Evolutionary conservation across 352 stramenopile genomes (phyloP), one percentile per base, ranked within the genome.

Genomic region (Hyaloperonospora brassicae): DNA sequence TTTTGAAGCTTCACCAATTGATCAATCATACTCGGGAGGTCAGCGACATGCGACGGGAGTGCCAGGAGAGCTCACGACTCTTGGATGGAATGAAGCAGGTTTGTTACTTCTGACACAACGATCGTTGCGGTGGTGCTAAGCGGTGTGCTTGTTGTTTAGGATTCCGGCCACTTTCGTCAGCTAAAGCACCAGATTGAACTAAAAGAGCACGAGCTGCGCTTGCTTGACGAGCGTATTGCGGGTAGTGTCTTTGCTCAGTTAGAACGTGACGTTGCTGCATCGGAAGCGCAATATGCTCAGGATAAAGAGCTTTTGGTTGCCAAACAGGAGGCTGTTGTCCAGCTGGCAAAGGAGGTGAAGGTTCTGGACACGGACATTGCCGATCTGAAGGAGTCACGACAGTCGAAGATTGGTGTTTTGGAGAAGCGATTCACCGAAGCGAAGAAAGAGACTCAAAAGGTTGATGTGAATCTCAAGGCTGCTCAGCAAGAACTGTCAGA

Each of bases 141-240:
- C 43, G 47, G 17, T 57, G 8, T 50, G 41, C 47, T 23, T 31
- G 57, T 51, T 61, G 14, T 49, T 0, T 44, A 87, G 68, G 82
- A 94, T 64, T 73, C 75, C 13, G 71, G 80, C 13, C 67, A 80
- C 13, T 95, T 88, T 55, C 77, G 75, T 30, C 76, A 84, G 21
- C 50, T 92, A 21, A 84, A 73, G 25, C 76, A 91, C 43, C 76
- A 91, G 42, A 69, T 93, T 47, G 82, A 93, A 34, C 59, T 95
- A 22, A 95, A 95, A 53, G 70, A 89, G 44, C 84, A 95, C 49
- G 81, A 95, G 27, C 57, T 90, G 47, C 60, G 61, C 27, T 61
- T 95, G 55, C 66, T 95, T 3, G 78, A 89, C 13, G 80, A 89
- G 40, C 82, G 84, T 39, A 92, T 95, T 44, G 71, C 78, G 25